Base-by-base conservation (phyloP, 2,329 filamentous ascomycete genomes). In the Didymella glomerata region DNA sequence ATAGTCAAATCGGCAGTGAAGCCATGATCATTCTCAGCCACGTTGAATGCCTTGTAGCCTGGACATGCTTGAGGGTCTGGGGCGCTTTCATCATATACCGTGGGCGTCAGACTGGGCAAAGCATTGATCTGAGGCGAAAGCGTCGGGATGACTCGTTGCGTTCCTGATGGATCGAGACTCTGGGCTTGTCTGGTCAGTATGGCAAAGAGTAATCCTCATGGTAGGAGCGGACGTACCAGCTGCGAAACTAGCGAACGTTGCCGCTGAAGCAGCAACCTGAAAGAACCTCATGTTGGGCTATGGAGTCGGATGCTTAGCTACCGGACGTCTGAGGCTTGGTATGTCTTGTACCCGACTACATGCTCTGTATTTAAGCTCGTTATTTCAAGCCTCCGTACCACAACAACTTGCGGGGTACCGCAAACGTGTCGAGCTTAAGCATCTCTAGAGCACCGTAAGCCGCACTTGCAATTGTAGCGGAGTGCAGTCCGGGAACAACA, bases 31-130 rank as follows among this genome's bases (percentile, higher is more conserved):
- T 79, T 83, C 47, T 79, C 73, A 48, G 78, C 71, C n/a, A 90
- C 80, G 69, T 88, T 84, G 22, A 80, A 83, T 1, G 87, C 88
- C 48, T 71, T 82, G 77, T 91, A 91, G n/a, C 89, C 88, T 0
- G 88, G 87, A 67, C 89, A 91, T 3, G 62, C 57, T 48, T 75
- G 71, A 32, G 72, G 27, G 42, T 67, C 59, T 41, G 64, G 64
- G 27, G 62, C 64, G 45, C 20, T 61, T 4, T 54, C 30, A 51
- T 65, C 60, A 22, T 58, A 61, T 20, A 67, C 57, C 8, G 60
- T 65, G 8, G 64, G 60, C 1, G 60, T 67, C 13, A 67, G 34
- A 24, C 62, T 67, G 4, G 60, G 64, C 10, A 61, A 24, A 28
- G 51, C 53, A 32, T 60, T 65, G 40, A 61, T 50, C 34, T 54